phyloP scores from a whole-genome alignment of 345 rosid genomes.

The Noccaea bulbosa region DNA sequence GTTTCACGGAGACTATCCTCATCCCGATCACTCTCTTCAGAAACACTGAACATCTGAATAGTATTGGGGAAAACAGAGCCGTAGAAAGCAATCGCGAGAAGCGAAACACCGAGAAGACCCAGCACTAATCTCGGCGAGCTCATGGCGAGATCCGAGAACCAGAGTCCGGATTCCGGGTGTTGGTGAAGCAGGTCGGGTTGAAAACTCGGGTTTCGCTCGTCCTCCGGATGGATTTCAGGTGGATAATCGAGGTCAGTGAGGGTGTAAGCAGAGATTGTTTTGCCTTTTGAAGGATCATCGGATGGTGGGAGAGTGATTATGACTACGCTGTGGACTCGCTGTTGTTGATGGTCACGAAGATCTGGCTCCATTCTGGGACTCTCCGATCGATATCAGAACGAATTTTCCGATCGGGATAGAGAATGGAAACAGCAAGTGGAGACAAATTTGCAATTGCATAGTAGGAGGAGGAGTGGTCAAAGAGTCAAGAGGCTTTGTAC shows the following conservation, averaged over 20 bases:
- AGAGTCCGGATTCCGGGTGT: conserved; percentile 43
- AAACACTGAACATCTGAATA: conserved; percentile 49
- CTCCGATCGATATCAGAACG: conserved; percentile 28
- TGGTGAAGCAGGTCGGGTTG: conserved; percentile 47
- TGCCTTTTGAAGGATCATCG: conserved; percentile 76
- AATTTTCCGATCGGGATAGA: conserved; percentile 25
- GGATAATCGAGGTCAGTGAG: conserved; percentile 52
- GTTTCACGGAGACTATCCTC: conserved; percentile 28
- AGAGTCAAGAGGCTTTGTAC: conserved; percentile 22
- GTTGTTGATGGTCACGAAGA: conserved; percentile 41
- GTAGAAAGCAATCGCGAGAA: conserved; percentile 57
- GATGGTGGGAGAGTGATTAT: conserved; percentile 90
- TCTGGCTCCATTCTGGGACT: conserved; percentile 53
- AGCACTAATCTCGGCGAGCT: conserved; percentile 51
- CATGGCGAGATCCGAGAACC: conserved; percentile 41
- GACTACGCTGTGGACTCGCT: conserved; percentile 56
- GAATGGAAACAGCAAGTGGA: background rate
- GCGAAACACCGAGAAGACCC: conserved; percentile 56
- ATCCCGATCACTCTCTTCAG: conserved; percentile 49
- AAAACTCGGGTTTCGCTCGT: conserved; percentile 23
- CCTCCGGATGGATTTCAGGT: conserved; percentile 36
- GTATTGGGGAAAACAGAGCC: conserved; percentile 50
- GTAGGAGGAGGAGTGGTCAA: conserved; percentile 25
- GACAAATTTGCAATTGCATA: background rate
- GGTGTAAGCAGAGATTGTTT: conserved; percentile 86